phyloP scores from a whole-genome alignment of 2,329 filamentous ascomycete genomes.

The Xylariaceae sp. region DNA sequence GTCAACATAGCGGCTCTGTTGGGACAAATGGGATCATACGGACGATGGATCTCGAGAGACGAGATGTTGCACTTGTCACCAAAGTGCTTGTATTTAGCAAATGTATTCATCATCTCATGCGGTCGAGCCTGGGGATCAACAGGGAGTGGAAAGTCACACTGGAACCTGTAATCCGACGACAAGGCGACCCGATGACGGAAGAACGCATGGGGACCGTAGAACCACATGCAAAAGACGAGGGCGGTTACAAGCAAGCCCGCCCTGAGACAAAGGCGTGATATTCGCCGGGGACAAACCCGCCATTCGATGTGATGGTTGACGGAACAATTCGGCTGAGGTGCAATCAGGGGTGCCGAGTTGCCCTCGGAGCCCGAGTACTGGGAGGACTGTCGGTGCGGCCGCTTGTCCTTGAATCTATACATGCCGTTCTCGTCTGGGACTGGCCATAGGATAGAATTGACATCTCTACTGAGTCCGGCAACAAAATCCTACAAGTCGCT shows the following conservation, averaged over 20 bases:
- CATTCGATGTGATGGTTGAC: neutral
- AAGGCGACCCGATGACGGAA: neutral
- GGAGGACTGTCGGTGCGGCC: neutral
- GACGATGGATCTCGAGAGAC: slow-evolving; percentile 39
- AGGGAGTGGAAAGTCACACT: slow-evolving; percentile 1
- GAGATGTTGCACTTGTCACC: slow-evolving; percentile 39
- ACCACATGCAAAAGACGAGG: neutral
- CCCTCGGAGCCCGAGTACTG: slow-evolving; percentile 5
- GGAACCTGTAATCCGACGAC: neutral
- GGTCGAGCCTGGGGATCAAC: slow-evolving; percentile 8
- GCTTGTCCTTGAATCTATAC: slow-evolving; percentile 14
- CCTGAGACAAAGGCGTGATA: neutral
- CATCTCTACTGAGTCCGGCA: slow-evolving; percentile 13
- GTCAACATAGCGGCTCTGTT: slow-evolving; percentile 35
- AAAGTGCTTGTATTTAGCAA: slow-evolving; percentile 39
- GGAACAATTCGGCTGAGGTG: neutral
- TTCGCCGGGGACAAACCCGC: neutral
- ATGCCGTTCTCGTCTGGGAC: slow-evolving; percentile 5
- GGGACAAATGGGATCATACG: slow-evolving; percentile 32
- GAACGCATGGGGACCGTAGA: neutral
- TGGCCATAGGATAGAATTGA: slow-evolving; percentile 9
- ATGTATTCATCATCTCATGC: slow-evolving; percentile 32
- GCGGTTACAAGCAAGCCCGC: neutral
- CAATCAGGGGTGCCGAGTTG: neutral
- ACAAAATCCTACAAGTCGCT: slow-evolving; percentile 16